A percentile compares a stretch with the other conserved stretches of the same genome.
Conservation (phyloP, 1,284 basidiomycete species). For the Heterobasidion irregulare region DNA sequence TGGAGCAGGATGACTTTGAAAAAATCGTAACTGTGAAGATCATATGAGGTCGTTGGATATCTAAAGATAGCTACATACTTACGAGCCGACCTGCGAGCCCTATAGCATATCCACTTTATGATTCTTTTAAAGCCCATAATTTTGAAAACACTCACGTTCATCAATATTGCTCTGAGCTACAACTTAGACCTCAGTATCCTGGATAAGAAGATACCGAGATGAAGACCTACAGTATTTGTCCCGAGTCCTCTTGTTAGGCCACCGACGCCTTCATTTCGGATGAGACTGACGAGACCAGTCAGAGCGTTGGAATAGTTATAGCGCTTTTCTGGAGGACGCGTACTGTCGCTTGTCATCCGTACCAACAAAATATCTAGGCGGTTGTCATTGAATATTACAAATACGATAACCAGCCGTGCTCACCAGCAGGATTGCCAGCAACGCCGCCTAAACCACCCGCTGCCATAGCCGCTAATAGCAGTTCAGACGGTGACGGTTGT, state of each 20-base stretch:
- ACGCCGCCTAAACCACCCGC: slow-evolving; percentile 77
- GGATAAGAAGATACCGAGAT: slow-evolving; percentile 3
- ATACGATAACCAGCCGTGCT: slow-evolving; percentile 11
- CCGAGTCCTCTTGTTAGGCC: slow-evolving; percentile 73
- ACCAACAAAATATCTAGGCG: slow-evolving; percentile 65
- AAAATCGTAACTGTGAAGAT: slow-evolving; percentile 65
- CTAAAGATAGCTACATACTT: slow-evolving; percentile 25
- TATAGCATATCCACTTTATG: slow-evolving; percentile 18
- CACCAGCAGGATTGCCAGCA: slow-evolving; percentile 76
- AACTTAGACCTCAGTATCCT: neutral
- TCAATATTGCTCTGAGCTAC: slow-evolving; percentile 57
- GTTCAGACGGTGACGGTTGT: slow-evolving; percentile 38
- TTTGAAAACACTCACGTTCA: slow-evolving; percentile 62
- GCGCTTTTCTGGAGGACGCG: slow-evolving; percentile 62
- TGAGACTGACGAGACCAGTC: slow-evolving; percentile 56
- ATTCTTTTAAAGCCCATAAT: slow-evolving; percentile 2
- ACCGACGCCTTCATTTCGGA: slow-evolving; percentile 62
- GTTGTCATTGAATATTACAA: neutral
- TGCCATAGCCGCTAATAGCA: slow-evolving; percentile 58
- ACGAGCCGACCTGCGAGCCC: slow-evolving; percentile 86
- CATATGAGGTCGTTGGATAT: slow-evolving; percentile 3
- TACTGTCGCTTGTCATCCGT: slow-evolving; percentile 83
- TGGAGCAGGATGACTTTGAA: slow-evolving; percentile 68
- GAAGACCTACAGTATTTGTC: slow-evolving; percentile 61
- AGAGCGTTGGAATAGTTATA: slow-evolving; percentile 77